A percentile compares a stretch with the other conserved stretches of the same genome.
phyloP scores from a whole-genome alignment of 176 grass and related monocot species.

The Miscanthus lutarioriparius region DNA sequence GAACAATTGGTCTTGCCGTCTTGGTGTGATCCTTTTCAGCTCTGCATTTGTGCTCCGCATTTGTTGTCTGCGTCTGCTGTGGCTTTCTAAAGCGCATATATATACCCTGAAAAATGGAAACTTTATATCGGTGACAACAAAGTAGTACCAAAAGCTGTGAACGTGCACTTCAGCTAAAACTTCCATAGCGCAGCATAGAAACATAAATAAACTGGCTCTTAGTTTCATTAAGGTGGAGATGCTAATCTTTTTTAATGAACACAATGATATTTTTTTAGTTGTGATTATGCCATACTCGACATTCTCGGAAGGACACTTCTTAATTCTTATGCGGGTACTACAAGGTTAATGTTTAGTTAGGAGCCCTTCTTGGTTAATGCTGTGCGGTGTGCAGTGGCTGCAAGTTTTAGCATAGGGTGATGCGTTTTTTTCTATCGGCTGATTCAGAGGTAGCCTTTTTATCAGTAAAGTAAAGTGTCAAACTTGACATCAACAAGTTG shows the following conservation, averaged over 20 bases:
- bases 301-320: background rate
- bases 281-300: background rate
- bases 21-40: background rate
- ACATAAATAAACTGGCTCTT: background rate
- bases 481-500: conserved; percentile 10
- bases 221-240: background rate
- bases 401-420: background rate
- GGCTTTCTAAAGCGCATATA: background rate
- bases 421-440: conserved; percentile 25
- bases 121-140: background rate
- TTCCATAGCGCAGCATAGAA: background rate
- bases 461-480: conserved; percentile 39
- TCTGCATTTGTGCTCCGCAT: background rate
- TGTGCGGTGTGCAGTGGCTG: background rate
- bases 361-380: background rate
- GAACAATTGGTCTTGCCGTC: background rate
- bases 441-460: conserved; percentile 25
- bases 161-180: too few species aligned
- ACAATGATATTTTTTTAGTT: background rate
- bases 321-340: background rate
- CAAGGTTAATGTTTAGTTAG: background rate
- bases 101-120: background rate
- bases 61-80: background rate
- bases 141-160: background rate
- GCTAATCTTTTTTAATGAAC: background rate